phyloP scores from a whole-genome alignment of 2,329 filamentous ascomycete species.

The Xylaria sp. region DNA sequence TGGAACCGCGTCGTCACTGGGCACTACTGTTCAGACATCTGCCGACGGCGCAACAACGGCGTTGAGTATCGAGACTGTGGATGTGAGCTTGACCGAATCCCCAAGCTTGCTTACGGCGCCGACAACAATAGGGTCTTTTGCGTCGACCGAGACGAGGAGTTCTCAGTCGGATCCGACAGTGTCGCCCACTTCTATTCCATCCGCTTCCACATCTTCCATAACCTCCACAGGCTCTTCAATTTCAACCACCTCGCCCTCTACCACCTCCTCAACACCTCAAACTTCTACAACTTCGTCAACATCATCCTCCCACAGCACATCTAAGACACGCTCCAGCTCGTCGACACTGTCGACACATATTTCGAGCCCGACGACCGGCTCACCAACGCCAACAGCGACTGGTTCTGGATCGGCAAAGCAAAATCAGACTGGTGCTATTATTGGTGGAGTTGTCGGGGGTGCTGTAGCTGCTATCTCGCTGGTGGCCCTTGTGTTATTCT shows the following conservation, averaged over 20 bases:
- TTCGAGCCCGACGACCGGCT: conserved; percentile 25
- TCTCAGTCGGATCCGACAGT: conserved; percentile 30
- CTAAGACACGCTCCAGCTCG: conserved; percentile 34
- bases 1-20: conserved; percentile 60
- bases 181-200: neutral
- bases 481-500: conserved; percentile 50
- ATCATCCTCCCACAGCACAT: conserved; percentile 22
- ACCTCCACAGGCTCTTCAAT: conserved; percentile 1
- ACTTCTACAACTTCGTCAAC: conserved; percentile 27
- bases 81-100: conserved; percentile 54
- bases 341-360: conserved; percentile 23
- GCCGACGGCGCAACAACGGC: conserved; percentile 55
- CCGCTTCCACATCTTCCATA: conserved; percentile 3
- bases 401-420: conserved; percentile 22
- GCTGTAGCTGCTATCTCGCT: conserved; percentile 58
- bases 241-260: conserved; percentile 8
- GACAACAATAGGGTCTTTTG: conserved; percentile 53
- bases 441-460: conserved; percentile 65
- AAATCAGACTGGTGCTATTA: conserved; percentile 58
- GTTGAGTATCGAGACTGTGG: conserved; percentile 53
- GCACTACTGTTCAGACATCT: conserved; percentile 59
- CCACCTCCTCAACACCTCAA: neutral
- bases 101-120: conserved; percentile 54
- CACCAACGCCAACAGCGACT: conserved; percentile 9
- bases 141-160: conserved; percentile 41